Base-by-base conservation (phyloP, 768 basidiomycete species). In the Kwoniella botswanensis region DNA sequence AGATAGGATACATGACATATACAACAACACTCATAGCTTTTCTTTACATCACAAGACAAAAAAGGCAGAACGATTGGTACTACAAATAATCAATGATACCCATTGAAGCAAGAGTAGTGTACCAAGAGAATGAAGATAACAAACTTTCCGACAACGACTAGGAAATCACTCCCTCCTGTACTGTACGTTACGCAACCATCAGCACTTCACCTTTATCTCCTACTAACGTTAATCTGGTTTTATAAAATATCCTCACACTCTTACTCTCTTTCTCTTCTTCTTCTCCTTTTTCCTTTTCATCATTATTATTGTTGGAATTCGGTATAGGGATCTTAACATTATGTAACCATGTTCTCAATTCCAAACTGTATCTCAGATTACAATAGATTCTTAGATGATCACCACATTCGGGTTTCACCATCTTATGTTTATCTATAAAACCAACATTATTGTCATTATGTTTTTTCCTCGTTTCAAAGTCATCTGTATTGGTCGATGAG, bases 361-460 rank as follows among this genome's bases (percentile, higher is more conserved):
- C 56, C 54, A 81, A 65, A 1, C 74, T 73, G 18, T 70, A 46
- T 18, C 60, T 71, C n/a, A 72, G 68, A 65, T 77, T 71, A 59
- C 71, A 72, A 68, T 79, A 80, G 9, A 82, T 55, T 61, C 79
- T 54, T 11, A 82, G 70, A 73, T 82, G 79, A 71, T 80, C 79
- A 2, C 79, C 79, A 1, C 50, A 57, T 63, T 77, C 77, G 1
- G 69, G 69, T 54, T 75, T 55, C 2, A 68, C 73, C 12, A 68
- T 74, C 5, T 50, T 10, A 15, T 17, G 15, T 50, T 50, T 7
- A 24, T 26, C 44, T 55, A 12, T 35, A 35, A 35, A 15, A 66
- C 5, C 61, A 26, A 13, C 24, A 44, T 24, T 15, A 22, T 43
- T 26, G 10, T 42, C 65, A 43, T 21, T 43, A 7, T 22, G 26